phyloP scores from a whole-genome alignment of 2,329 filamentous ascomycete genomes.

The Leptographium lundbergii region DNA sequence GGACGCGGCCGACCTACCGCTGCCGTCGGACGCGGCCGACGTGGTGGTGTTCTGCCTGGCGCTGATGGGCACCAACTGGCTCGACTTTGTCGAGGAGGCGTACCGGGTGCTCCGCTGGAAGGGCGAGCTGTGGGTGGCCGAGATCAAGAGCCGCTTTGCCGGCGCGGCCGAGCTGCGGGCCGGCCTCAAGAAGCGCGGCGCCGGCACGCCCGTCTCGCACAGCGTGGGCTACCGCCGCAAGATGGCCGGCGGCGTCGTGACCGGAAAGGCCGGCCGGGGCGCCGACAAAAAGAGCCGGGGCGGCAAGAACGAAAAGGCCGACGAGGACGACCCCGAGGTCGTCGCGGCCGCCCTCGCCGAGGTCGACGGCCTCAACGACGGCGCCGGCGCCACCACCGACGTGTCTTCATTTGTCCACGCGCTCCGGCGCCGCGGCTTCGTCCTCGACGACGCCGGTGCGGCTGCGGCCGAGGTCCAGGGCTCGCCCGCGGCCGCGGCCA shows the following conservation, averaged over 20 bases:
- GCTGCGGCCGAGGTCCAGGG: conserved; percentile 19
- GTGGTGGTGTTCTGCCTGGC: conserved; percentile 91
- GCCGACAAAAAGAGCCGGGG: conserved; percentile 27
- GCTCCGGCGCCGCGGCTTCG: conserved; percentile 66
- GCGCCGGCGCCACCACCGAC: conserved; percentile 62
- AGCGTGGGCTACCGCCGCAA: conserved; percentile 52
- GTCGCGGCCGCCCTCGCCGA: conserved; percentile 58
- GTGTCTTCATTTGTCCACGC: conserved; percentile 79
- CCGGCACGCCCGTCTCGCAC: conserved; percentile 44
- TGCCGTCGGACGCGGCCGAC: conserved; percentile 64
- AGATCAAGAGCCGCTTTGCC: conserved; percentile 88
- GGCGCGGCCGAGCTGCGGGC: conserved; percentile 19
- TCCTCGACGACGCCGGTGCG: conserved; percentile 40
- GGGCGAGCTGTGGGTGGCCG: conserved; percentile 91
- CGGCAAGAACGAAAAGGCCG: conserved; percentile 24
- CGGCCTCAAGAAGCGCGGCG: conserved; percentile 23
- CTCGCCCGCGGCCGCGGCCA: background rate
- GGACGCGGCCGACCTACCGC: conserved; percentile 75
- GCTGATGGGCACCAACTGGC: conserved; percentile 98
- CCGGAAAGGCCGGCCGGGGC: conserved; percentile 26
- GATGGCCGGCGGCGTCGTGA: conserved; percentile 11
- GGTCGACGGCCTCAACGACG: conserved; percentile 47
- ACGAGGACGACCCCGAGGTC: conserved; percentile 46
- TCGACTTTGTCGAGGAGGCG: conserved; percentile 91
- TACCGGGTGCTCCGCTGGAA: conserved; percentile 85